Evolutionary conservation across 371 early-diverging fungal genomes (phyloP).

Genomic region (Circinella minor): DNA sequence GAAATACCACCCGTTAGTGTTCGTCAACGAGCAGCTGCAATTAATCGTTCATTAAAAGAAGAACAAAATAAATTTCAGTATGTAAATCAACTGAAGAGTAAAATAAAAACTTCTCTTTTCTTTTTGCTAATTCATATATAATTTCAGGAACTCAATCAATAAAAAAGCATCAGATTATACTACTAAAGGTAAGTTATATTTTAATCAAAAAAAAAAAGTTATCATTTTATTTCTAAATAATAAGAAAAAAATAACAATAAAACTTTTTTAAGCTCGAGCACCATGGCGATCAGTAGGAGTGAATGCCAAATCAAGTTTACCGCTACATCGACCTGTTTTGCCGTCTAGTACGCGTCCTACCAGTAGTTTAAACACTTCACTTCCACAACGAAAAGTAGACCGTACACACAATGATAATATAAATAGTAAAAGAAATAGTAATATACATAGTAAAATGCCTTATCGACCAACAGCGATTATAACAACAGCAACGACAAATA

Average conservation of each 20-base stretch:
- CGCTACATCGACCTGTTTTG: not conserved
- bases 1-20: conserved; percentile 17
- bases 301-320: not conserved
- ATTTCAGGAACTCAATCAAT: not conserved
- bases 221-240: no score
- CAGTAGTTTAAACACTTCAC: no score
- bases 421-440: no score
- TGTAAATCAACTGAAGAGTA: not conserved
- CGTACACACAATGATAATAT: no score
- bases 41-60: conserved; percentile 10
- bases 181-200: no score
- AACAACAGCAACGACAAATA: no score
- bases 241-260: no score
- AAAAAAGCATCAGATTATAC: not conserved
- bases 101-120: not conserved
- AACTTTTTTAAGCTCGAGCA: not conserved
- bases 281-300: conserved; percentile 10
- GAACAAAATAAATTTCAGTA: conserved; percentile 12
- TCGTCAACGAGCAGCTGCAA: conserved; percentile 22
- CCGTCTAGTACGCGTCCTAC: not conserved
- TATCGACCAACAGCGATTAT: no score
- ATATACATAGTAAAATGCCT: not conserved
- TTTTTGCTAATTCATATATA: no score
- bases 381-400: no score
- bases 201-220: no score